A percentile compares a stretch with the other conserved stretches of the same genome.
Conservation (phyloP, 2,329 filamentous ascomycete genomes). For the Diaporthe ilicicola region DNA sequence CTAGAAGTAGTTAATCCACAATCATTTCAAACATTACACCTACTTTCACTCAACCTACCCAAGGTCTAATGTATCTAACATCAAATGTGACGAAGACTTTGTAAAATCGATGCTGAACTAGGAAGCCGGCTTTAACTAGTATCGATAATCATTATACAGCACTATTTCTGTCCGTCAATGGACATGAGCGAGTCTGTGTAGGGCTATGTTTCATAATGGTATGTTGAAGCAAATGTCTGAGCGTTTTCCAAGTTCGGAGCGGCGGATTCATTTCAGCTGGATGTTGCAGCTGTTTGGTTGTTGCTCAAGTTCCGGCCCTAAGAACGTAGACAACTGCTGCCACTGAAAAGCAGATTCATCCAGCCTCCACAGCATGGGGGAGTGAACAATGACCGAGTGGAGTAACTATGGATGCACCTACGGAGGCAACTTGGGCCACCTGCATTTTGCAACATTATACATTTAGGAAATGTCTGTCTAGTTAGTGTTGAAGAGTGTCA, state of each 20-base stretch:
- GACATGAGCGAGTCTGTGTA: neutral
- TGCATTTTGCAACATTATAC: neutral
- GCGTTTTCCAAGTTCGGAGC: neutral
- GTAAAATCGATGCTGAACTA: neutral
- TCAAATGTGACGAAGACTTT: neutral
- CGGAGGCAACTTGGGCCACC: neutral
- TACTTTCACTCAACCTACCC: too few relatives aligned
- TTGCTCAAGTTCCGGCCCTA: slow-evolving; percentile 59
- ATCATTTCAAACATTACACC: neutral
- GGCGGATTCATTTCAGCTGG: neutral
- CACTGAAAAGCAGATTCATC: slow-evolving; percentile 60
- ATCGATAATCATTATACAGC: neutral
- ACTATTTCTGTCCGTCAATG: neutral
- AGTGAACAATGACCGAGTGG: slow-evolving; percentile 48
- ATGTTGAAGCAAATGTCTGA: too few relatives aligned
- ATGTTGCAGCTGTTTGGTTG: slow-evolving; percentile 41
- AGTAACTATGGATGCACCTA: neutral
- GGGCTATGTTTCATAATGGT: neutral
- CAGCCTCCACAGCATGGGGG: neutral
- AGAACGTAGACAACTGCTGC: slow-evolving; percentile 63
- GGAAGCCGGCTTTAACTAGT: neutral
- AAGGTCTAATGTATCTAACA: too few relatives aligned
- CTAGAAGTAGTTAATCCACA: neutral
- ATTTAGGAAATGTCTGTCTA: neutral
- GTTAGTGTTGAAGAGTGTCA: too few relatives aligned